Percentiles rank a stretch among this genome's conserved stretches.
Conservation (phyloP, 768 basidiomycete species). For the Agrocybe pediades region DNA sequence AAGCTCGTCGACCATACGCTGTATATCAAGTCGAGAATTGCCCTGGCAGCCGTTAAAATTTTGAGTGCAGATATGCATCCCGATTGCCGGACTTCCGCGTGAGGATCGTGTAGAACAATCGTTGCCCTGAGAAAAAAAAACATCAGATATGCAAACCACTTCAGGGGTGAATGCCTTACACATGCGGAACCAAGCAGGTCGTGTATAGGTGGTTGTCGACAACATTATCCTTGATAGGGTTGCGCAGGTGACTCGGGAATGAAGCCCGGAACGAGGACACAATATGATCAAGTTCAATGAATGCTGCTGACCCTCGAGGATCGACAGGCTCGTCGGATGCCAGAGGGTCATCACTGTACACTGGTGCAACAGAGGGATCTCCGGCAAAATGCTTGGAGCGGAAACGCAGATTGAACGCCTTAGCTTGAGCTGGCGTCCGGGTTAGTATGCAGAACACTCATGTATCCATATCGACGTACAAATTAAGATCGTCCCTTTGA, state of each 20-base stretch:
- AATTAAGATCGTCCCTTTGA: constrained; percentile 69
- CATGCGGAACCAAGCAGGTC: constrained; percentile 43
- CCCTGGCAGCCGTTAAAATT: constrained; percentile 66
- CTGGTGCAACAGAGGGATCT: constrained; percentile 47
- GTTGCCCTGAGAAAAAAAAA: constrained; percentile 45
- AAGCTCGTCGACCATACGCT: constrained; percentile 69
- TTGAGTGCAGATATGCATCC: constrained; percentile 72
- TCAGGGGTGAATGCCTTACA: constrained; percentile 29
- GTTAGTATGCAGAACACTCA: neutral
- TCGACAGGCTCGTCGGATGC: constrained; percentile 49
- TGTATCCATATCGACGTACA: constrained; percentile 34
- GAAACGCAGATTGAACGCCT: constrained; percentile 70
- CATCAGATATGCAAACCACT: neutral
- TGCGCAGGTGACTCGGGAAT: constrained; percentile 55
- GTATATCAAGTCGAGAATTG: constrained; percentile 68
- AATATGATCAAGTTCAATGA: constrained; percentile 61
- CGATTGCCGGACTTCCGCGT: constrained; percentile 58
- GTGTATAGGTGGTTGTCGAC: constrained; percentile 63
- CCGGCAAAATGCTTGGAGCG: constrained; percentile 60
- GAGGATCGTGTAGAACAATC: constrained; percentile 77
- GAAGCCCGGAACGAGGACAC: constrained; percentile 59
- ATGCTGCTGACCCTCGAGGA: constrained; percentile 60
- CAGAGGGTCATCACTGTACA: constrained; percentile 37
- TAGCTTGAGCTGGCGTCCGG: constrained; percentile 40
- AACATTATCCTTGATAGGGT: constrained; percentile 55